phyloP scores from a whole-genome alignment of 1,284 basidiomycete genomes.

The Cutaneotrichosporon sp. region DNA sequence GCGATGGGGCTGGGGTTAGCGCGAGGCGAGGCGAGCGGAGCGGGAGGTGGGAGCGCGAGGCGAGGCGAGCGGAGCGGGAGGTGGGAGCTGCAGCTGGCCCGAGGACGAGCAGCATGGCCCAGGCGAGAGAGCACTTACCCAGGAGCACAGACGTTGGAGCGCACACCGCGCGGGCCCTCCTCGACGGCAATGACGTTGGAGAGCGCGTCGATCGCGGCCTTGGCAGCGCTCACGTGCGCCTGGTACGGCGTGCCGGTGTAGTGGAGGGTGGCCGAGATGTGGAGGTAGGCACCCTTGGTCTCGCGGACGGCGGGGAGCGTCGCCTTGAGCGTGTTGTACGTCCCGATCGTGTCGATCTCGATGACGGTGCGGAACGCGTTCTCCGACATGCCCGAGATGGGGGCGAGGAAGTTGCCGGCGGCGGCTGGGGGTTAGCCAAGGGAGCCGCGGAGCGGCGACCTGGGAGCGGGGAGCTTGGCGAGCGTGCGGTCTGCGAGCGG shows the following conservation, averaged over 20 bases:
- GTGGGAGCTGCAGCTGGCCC: neutral
- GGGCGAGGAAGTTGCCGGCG: conserved; percentile 84
- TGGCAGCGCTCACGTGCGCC: conserved; percentile 90
- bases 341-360: conserved; percentile 90
- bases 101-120: too few species aligned
- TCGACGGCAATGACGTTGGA: conserved; percentile 84
- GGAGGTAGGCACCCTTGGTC: conserved; percentile 79
- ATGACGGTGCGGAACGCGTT: conserved; percentile 91
- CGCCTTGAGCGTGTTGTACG: conserved; percentile 92
- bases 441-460: neutral
- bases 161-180: conserved; percentile 90
- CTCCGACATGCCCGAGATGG: conserved; percentile 76
- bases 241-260: conserved; percentile 90
- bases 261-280: conserved; percentile 89
- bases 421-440: conserved; percentile 61
- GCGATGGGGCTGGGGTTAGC: conserved; percentile 63
- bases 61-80: neutral
- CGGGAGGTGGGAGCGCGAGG: neutral
- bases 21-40: neutral
- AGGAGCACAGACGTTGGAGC: conserved; percentile 89
- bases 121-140: conserved; percentile 55
- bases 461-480: neutral
- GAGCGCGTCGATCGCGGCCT: conserved; percentile 89
- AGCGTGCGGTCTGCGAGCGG: neutral
- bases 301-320: conserved; percentile 72